phyloP scores from a whole-genome alignment of 345 rosid species.

The Arabidopsis arenosa region DNA sequence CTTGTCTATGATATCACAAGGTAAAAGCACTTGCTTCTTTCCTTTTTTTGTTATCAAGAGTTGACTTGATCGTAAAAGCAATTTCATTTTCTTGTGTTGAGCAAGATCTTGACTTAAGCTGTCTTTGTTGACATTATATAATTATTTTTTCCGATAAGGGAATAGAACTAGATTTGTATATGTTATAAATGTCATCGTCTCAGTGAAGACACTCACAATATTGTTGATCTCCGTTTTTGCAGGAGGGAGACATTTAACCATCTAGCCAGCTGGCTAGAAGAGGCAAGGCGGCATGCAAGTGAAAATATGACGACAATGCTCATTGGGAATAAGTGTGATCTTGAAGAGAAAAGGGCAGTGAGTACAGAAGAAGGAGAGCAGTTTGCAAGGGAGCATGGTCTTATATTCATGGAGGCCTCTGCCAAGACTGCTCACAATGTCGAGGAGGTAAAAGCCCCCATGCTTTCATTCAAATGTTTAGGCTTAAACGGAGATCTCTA shows the following conservation, averaged over 20 bases:
- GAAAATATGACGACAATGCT: conserved; percentile 94
- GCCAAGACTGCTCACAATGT: conserved; percentile 97
- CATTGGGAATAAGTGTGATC: conserved; percentile 90
- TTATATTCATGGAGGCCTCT: conserved; percentile 97
- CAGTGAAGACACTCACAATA: neutral
- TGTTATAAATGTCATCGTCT: neutral
- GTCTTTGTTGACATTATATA: neutral
- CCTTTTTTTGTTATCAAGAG: neutral
- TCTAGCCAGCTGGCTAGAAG: conserved; percentile 94
- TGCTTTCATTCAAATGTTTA: conserved; percentile 10
- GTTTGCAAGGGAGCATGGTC: conserved; percentile 91
- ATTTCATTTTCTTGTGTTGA: neutral
- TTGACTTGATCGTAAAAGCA: conserved; percentile 19
- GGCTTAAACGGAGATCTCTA: conserved; percentile 5
- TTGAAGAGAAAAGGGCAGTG: conserved; percentile 88
- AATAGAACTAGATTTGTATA: conserved; percentile 18
- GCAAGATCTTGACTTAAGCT: conserved; percentile 8
- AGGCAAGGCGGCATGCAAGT: conserved; percentile 93
- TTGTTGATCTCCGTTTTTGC: conserved; percentile 6
- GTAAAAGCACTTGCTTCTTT: conserved; percentile 36
- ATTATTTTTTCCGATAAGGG: neutral
- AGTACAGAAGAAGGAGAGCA: conserved; percentile 93
- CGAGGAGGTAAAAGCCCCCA: conserved; percentile 61
- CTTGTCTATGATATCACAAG: conserved; percentile 97
- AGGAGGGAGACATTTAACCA: conserved; percentile 96